Evolutionary conservation across 441 rosid genomes (phyloP).

Genomic region (Gossypium schwendimanii): DNA sequence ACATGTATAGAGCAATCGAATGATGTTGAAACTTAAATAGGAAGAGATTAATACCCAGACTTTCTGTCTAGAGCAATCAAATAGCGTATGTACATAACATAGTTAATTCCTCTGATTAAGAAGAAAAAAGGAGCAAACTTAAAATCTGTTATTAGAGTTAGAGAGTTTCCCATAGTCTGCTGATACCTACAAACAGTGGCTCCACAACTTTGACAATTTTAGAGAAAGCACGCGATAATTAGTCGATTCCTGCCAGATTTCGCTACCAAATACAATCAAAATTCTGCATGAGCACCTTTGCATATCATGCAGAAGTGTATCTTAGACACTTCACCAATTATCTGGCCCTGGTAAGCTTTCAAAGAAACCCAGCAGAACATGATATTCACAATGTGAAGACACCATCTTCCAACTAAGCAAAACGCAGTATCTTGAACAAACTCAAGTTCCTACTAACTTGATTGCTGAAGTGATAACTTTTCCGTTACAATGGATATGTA

Average conservation of each 20-base stretch:
- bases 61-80: slow-evolving; percentile 39
- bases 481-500: slow-evolving; percentile 30
- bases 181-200: slow-evolving; percentile 26
- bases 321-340: background rate
- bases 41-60: slow-evolving; percentile 24
- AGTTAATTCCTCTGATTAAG: slow-evolving; percentile 15
- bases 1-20: background rate
- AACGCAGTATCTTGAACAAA: slow-evolving; percentile 6
- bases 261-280: slow-evolving; percentile 38
- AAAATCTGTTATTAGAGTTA: slow-evolving; percentile 31
- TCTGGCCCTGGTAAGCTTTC: slow-evolving; percentile 11
- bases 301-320: slow-evolving; percentile 30
- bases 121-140: slow-evolving; percentile 15
- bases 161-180: slow-evolving; percentile 40
- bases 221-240: slow-evolving; percentile 31
- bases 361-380: slow-evolving; percentile 16
- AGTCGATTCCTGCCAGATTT: slow-evolving; percentile 33
- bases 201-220: slow-evolving; percentile 17
- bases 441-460: slow-evolving; percentile 13
- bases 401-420: slow-evolving; percentile 12
- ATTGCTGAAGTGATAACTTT: slow-evolving; percentile 15
- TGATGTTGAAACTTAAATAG: slow-evolving; percentile 12
- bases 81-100: slow-evolving; percentile 32
- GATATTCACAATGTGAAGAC: slow-evolving; percentile 25
- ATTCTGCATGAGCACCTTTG: slow-evolving; percentile 37